phyloP scores from a whole-genome alignment of 805 yeast species.

The Teunomyces lycoperdinae region DNA sequence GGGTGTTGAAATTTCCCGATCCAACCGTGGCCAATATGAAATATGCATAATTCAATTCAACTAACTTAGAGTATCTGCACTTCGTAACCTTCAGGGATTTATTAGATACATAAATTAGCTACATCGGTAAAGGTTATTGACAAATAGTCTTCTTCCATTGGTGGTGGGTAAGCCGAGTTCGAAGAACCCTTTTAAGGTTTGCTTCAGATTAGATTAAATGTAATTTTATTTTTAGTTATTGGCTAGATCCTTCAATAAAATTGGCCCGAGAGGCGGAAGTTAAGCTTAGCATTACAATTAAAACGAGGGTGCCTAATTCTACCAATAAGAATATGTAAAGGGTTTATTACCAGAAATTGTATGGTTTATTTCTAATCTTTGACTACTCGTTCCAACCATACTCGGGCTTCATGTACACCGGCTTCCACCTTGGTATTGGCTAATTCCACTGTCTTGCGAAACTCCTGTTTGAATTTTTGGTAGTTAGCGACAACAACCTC shows the following conservation, averaged over 20 bases:
- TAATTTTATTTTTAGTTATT: not conserved
- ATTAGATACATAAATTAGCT: not conserved
- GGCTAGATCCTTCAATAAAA: not conserved
- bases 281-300: not conserved
- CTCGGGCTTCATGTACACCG: conserved; percentile 27
- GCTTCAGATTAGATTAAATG: not conserved
- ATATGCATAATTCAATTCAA: not conserved
- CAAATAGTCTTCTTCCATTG: not conserved
- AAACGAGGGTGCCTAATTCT: not conserved
- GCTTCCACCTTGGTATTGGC: conserved; percentile 16
- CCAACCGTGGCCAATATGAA: too few relatives aligned
- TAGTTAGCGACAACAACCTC: conserved; percentile 10
- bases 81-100: not conserved
- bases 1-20: too few relatives aligned
- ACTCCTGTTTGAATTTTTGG: conserved; percentile 6
- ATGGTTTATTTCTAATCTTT: conserved; percentile 1
- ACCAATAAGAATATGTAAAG: not conserved
- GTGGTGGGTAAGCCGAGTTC: not conserved
- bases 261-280: not conserved
- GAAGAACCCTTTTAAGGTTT: not conserved
- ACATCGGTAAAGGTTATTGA: not conserved
- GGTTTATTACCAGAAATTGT: not conserved
- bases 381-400: conserved; percentile 12
- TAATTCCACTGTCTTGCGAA: conserved; percentile 8
- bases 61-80: not conserved